phyloP scores from a whole-genome alignment of 176 grass and related monocot species.

The Saccharum officinarum region DNA sequence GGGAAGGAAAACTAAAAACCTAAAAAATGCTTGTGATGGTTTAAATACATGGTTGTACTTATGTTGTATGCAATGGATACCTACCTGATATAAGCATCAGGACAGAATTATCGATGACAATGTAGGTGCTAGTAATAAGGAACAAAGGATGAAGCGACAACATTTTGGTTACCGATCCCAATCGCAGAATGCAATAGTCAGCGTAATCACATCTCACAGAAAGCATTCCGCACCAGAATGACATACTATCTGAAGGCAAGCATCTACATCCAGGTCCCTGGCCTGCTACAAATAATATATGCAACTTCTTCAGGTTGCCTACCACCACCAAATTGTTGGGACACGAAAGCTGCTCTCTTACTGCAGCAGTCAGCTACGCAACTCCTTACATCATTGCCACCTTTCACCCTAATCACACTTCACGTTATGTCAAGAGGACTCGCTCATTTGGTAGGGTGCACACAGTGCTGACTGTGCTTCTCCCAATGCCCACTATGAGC shows the following conservation, averaged over 20 bases:
- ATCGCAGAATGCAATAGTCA: neutral
- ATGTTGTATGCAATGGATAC: no score
- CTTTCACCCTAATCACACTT: neutral
- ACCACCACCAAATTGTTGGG: neutral
- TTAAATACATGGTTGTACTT: no score
- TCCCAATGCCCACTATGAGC: constrained; percentile 53
- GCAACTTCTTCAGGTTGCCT: neutral
- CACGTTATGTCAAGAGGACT: neutral
- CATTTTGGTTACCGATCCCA: neutral
- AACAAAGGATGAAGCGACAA: neutral
- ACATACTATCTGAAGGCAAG: neutral
- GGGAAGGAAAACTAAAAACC: no score
- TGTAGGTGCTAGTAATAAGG: neutral
- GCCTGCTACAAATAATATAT: neutral
- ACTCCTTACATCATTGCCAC: neutral
- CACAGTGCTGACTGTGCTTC: neutral
- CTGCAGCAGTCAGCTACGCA: neutral
- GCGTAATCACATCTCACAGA: neutral
- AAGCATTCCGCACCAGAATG: neutral
- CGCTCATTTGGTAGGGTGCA: neutral
- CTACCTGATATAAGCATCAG: neutral
- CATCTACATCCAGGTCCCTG: neutral
- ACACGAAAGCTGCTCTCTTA: neutral
- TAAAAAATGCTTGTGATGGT: no score
- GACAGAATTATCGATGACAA: neutral